phyloP scores from a whole-genome alignment of 2,329 filamentous ascomycete species.

The Cryphonectria parasitica region DNA sequence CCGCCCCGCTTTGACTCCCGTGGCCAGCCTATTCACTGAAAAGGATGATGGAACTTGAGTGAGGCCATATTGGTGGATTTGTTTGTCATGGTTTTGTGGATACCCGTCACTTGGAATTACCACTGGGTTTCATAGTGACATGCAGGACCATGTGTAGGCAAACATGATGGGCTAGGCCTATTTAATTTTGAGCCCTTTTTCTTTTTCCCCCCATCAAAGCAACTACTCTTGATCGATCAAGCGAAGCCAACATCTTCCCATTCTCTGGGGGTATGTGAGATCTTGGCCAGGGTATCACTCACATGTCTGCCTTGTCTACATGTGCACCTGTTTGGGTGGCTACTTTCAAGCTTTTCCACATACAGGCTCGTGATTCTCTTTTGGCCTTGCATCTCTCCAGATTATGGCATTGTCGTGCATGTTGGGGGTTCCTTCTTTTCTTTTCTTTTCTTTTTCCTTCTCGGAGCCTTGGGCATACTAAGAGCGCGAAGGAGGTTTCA shows the following conservation, averaged over 20 bases:
- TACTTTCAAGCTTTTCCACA: not conserved
- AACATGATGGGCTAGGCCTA: not conserved
- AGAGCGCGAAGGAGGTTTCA: not conserved
- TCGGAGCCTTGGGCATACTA: not conserved
- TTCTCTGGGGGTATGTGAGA: not conserved
- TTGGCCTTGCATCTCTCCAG: not conserved
- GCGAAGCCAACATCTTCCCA: not conserved
- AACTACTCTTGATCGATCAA: not conserved
- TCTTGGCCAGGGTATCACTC: not conserved
- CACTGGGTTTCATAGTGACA: not conserved
- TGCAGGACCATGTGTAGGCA: not conserved
- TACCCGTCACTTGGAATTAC: constrained; percentile 6
- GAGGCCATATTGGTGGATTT: not conserved
- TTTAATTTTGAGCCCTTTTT: no score
- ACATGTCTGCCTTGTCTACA: not conserved
- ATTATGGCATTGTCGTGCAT: not conserved
- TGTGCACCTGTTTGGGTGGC: not conserved
- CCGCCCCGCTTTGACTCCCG: constrained; percentile 17
- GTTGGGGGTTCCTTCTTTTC: not conserved
- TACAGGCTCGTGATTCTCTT: not conserved
- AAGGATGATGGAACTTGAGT: not conserved
- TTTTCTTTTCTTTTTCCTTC: not conserved
- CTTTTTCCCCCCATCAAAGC: no score
- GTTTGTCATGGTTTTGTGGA: not conserved
- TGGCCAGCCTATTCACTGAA: constrained; percentile 7